A percentile compares a stretch with the other conserved stretches of the same genome.
Conservation (phyloP, 495 filamentous ascomycete species). For the Xylaria bambusicola region DNA sequence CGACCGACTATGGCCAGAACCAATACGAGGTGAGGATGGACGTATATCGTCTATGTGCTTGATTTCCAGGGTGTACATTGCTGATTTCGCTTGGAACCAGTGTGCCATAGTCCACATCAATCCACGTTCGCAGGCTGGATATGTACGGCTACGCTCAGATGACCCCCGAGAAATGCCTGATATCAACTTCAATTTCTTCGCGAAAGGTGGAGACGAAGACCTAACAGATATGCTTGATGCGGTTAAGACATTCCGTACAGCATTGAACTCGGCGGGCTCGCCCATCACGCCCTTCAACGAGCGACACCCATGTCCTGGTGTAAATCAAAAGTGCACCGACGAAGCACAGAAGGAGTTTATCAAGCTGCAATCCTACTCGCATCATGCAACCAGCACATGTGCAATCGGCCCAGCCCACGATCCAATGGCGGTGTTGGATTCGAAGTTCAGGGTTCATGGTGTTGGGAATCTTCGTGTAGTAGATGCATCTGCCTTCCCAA, state of each 20-base stretch:
- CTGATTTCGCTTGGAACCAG: not conserved
- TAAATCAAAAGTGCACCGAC: constrained; percentile 40
- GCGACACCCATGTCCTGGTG: constrained; percentile 44
- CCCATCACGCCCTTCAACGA: constrained; percentile 42
- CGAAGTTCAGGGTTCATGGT: constrained; percentile 53
- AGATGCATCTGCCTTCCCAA: constrained; percentile 56
- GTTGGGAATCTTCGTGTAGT: constrained; percentile 54
- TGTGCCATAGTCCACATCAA: constrained; percentile 52
- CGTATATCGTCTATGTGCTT: not conserved
- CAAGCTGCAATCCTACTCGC: constrained; percentile 52
- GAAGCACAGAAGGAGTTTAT: constrained; percentile 44
- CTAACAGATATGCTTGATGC: constrained; percentile 54
- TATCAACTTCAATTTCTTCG: constrained; percentile 61
- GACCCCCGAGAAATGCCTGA: constrained; percentile 57
- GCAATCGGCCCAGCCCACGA: constrained; percentile 54
- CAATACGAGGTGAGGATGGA: constrained; percentile 32
- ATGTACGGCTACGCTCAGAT: constrained; percentile 48
- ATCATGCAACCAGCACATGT: constrained; percentile 52
- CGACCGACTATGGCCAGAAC: constrained; percentile 42
- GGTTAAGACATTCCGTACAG: constrained; percentile 50
- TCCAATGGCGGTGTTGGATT: constrained; percentile 51
- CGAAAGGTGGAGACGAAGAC: constrained; percentile 40
- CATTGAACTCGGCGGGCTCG: constrained; percentile 34
- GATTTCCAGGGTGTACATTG: not conserved
- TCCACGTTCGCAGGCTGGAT: constrained; percentile 53